Base-by-base conservation (phyloP, 176 grass and related monocot genomes). In the Avena sativa region DNA sequence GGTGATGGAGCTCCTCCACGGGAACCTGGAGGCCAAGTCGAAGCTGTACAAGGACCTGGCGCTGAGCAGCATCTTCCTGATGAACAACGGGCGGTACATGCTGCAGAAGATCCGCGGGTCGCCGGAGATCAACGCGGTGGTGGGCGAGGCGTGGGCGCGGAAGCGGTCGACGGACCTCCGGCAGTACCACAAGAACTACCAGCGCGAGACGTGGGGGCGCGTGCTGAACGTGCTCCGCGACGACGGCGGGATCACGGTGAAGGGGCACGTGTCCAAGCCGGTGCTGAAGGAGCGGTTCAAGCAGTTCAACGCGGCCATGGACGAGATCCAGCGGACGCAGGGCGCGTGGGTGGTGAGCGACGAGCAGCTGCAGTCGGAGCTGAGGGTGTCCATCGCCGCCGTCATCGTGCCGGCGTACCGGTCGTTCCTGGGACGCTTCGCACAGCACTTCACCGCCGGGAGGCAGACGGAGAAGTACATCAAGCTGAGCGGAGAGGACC, bases 171-270 rank as follows among this genome's bases (percentile, higher is more conserved):
- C 97, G 28, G 90, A 99, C 17, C 80, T 96, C 28, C 63, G 94
- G 85, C 92, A 94, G 82, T 94, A 94, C 79, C 92, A 99, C 90
- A 99, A 99, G 89, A 99, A 91, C 80, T 99, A 99, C 91, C 97
- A 96, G 92, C 85, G 97, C 5, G 94, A 99, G 90, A 96, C 94
- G 48, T 99, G 97, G 97, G 79, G 89, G 6, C 86, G 83, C 68
- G 87, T 96, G 86, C 89, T 96, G 3, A 88, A 60, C 6, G 81
- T 90, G 53, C 87, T 96, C 17, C 85, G 85, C 3, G 92, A 96
- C 79, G 97, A 91, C 19, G 97, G 97, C 32, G 89, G 90, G 8
- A 90, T 95, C 88, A 96, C 83, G 1, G 94, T 97, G 16, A 97
- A 97, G 67, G 94, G 94, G 0, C 78, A 48, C 2, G 92, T 97